Base-by-base conservation (phyloP, 805 yeast genomes). In the Spathaspora sp. region DNA sequence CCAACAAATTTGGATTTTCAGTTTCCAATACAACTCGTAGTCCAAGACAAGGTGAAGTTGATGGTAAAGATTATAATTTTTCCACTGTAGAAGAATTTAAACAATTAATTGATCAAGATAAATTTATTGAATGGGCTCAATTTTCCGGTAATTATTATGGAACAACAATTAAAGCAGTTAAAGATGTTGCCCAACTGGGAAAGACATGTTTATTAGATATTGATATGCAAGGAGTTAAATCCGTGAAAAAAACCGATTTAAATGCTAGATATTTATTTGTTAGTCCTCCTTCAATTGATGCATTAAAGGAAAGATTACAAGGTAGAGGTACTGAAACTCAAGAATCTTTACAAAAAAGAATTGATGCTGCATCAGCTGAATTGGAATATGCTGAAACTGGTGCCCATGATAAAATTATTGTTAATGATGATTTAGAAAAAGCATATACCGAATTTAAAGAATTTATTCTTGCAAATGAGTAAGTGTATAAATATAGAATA, bases 141-240 rank as follows among this genome's bases (percentile, higher is more conserved):
- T 94, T 94, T 65, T 89, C 97, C 11, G 98, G 98, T 49, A 94
- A 94, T 78, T 92, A 88, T 78, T 94, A 94, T 72, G 99, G 99
- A 53, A 94, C 99, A 47, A 78, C 97, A 46, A 78, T 90, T 61
- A 86, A 83, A 64, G 86, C 97, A 29, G 97, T 94, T 45, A 80
- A 87, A 60, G 86, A 85, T 56, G 92, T 88, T 44, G 68, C 79
- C 47, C 69, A 71, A 49, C 67, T 78, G 54, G 88, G 90, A 60
- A 83, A 79, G 69, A 86, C 85, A 49, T 94, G 98, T 76, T 85
- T 94, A 56, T 78, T 94, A 66, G 99, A 94, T 72, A 94, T 94
- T 59, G 99, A 94, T 80, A 92, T 93, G 97, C 98, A 94, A 75
- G 99, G 99, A 59, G 99, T 94, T 62, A 86, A 88, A 73, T 79